A percentile compares a stretch with the other conserved stretches of the same genome.
Conservation (phyloP, 768 basidiomycete genomes). For the Lentinula sp. region DNA sequence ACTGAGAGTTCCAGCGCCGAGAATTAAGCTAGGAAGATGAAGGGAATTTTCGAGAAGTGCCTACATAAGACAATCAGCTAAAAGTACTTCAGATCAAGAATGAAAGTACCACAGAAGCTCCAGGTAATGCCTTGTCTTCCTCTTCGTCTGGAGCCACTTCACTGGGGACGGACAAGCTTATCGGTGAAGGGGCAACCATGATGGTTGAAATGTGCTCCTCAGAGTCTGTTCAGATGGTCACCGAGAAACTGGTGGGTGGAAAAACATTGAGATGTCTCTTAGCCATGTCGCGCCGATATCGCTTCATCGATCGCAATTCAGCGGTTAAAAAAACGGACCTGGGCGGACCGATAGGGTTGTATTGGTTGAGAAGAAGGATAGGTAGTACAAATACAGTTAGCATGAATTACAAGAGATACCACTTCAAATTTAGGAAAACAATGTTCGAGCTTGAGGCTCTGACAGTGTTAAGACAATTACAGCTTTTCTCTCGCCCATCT, state of each 20-base stretch:
- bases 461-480: constrained; percentile 20
- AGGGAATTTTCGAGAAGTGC: constrained; percentile 26
- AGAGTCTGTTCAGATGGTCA: not conserved
- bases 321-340: not conserved
- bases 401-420: not conserved
- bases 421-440: not conserved
- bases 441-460: not conserved
- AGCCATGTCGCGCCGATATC: not conserved
- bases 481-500: constrained; percentile 78
- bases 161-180: not conserved
- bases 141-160: constrained; percentile 17
- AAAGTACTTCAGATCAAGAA: not conserved
- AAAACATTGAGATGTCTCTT: not conserved
- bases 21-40: constrained; percentile 46
- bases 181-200: constrained; percentile 2
- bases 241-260: not conserved
- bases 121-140: constrained; percentile 30
- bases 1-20: constrained; percentile 70
- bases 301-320: not conserved
- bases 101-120: constrained; percentile 32
- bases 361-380: not conserved
- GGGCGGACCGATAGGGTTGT: not conserved
- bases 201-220: not conserved
- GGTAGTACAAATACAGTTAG: not conserved
- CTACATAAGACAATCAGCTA: constrained; percentile 14